phyloP scores from a whole-genome alignment of 2,329 filamentous ascomycete species.

The Phaeosphaeriaceae sp. region DNA sequence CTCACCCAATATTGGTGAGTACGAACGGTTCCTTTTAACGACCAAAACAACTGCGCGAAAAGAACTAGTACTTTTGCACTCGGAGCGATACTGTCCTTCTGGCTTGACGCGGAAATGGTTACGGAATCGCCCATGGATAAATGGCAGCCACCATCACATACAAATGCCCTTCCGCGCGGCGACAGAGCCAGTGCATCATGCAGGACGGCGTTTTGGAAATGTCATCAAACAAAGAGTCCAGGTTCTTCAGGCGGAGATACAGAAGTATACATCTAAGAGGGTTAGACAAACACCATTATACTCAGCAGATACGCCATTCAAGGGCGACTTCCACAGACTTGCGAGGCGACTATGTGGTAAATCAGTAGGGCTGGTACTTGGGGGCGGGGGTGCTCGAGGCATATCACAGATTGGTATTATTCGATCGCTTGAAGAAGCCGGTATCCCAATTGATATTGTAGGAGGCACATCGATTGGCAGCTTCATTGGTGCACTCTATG shows the following conservation, averaged over 20 bases:
- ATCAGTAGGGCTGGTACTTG: slow-evolving; percentile 91
- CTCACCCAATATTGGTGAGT: slow-evolving; percentile 90
- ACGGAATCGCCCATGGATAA: slow-evolving; percentile 91
- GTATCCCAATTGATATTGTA: slow-evolving; percentile 93
- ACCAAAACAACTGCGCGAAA: slow-evolving; percentile 98
- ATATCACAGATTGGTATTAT: slow-evolving; percentile 95
- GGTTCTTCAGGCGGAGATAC: slow-evolving; percentile 93
- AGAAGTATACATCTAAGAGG: slow-evolving; percentile 95
- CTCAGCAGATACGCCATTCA: slow-evolving; percentile 88
- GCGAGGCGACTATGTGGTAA: slow-evolving; percentile 90
- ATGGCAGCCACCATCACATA: slow-evolving; percentile 95
- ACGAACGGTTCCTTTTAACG: slow-evolving; percentile 92
- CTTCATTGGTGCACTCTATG: slow-evolving; percentile 94
- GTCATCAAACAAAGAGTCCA: slow-evolving; percentile 92
- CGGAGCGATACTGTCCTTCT: slow-evolving; percentile 83
- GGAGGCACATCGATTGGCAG: slow-evolving; percentile 96
- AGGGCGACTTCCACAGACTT: slow-evolving; percentile 94
- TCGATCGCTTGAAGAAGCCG: slow-evolving; percentile 90
- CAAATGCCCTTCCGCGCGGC: slow-evolving; percentile 89
- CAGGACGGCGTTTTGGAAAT: slow-evolving; percentile 78
- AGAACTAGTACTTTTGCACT: slow-evolving; percentile 85
- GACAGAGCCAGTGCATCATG: slow-evolving; percentile 75
- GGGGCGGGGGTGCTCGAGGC: slow-evolving; percentile 89
- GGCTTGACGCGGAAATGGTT: slow-evolving; percentile 90
- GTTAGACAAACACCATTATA: slow-evolving; percentile 90